phyloP scores from a whole-genome alignment of 116 monocot species.

The Cymodocea nodosa region DNA sequence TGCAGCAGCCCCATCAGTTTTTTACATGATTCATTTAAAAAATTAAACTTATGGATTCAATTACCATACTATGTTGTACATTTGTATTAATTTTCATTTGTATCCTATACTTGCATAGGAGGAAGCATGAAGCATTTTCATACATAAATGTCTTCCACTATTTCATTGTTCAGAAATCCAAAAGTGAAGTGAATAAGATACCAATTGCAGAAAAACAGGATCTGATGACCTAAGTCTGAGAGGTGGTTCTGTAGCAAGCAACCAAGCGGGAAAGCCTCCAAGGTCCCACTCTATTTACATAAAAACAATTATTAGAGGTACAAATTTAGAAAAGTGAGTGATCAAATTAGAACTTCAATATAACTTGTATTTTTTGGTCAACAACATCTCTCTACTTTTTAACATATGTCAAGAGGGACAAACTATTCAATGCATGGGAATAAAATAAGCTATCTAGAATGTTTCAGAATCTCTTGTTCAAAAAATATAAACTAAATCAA shows the following conservation, averaged over 20 bases:
- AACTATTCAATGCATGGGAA: too few species aligned
- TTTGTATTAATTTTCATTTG: too few species aligned
- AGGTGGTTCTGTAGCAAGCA: constrained; percentile 71
- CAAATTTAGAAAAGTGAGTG: not conserved
- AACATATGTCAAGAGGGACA: too few species aligned
- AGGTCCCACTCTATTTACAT: constrained; percentile 74
- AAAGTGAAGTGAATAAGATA: constrained; percentile 13
- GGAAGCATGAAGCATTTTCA: not conserved
- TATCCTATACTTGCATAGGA: too few species aligned
- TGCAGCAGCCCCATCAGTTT: too few species aligned
- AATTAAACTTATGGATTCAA: too few species aligned
- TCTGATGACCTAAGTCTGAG: constrained; percentile 84
- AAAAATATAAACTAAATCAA: not conserved
- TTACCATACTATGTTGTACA: too few species aligned
- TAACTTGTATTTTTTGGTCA: too few species aligned
- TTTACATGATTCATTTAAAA: too few species aligned
- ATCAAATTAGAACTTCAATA: not conserved
- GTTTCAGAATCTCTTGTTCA: not conserved
- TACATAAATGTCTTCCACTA: not conserved
- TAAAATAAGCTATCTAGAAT: too few species aligned
- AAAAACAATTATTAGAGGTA: not conserved
- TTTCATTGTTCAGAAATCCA: not conserved
- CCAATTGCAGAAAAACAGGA: constrained; percentile 58
- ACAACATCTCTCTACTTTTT: too few species aligned
- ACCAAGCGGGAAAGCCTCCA: constrained; percentile 96